Evolutionary conservation across 2,329 filamentous ascomycete species (phyloP), one percentile per base, ranked within the genome.

Genomic region (Thermoascus crustaceus): DNA sequence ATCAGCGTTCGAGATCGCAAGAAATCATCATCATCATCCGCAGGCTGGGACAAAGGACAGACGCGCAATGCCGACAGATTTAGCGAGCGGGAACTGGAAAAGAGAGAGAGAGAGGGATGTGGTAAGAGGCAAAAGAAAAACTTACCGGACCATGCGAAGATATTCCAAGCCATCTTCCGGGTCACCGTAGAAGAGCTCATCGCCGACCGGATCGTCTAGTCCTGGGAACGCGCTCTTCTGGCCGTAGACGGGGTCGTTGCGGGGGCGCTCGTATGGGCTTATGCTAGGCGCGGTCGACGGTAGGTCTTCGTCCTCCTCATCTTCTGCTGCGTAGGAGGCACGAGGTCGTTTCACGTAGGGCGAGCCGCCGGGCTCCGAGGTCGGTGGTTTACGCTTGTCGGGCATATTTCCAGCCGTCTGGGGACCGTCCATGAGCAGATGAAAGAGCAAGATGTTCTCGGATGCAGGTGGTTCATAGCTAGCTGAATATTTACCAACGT

Each of bases 151-250:
- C 58, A 80, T 76, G 47, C 69, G 71, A 41, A 87, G 59, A 61
- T 87, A 87, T 34, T 76, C 77, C 49, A 85, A 62, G 1, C 80
- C 80, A 58, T 83, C 78, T 20, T 69, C 65, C 35, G 80, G 75
- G 32, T 80, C 77, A 31, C 82, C 80, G 46, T 81, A 82, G 37
- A 80, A 77, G 1, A 79, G 61, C 39, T 80, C 77, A 24, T 76
- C 72, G 32, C 45, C 47, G 18, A 34, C 47, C 25, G 54, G 39
- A 40, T 71, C 66, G 30, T 76, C 72, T 9, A 76, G 60, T n/a
- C 72, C 72, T 5, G 80, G 78, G 47, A 87, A 82, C 27, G 81
- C 81, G 49, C 77, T 76, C 57, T 78, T 75, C 60, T 85, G 82
- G 25, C 82, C 82, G 57, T 78, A 85, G 2, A 76, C 73, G 7